A percentile compares a stretch with the other conserved stretches of the same genome.
These are phyloP conservation scores for Pichia gijzeniarum DNA, from an alignment of 805 yeast genomes.

Conservation along the genomic window DNA sequence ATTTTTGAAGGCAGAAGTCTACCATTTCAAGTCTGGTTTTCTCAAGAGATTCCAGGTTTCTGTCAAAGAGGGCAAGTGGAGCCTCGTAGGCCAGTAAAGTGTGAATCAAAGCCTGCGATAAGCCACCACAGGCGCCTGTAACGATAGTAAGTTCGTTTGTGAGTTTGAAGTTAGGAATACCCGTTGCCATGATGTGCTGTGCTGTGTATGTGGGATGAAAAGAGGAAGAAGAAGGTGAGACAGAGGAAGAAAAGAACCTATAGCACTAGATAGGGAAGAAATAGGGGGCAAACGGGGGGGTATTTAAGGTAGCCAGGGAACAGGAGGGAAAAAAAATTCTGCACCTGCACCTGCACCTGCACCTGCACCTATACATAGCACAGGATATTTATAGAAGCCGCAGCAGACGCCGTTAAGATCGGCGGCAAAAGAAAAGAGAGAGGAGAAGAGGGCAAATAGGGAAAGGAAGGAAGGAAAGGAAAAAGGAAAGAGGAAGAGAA, in stretches of 20 bases:
- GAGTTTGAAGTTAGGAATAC: conserved; percentile 58
- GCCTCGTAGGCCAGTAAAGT: conserved; percentile 75
- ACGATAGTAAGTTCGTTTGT: conserved; percentile 66
- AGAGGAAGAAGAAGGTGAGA: not conserved
- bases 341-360: too few species aligned
- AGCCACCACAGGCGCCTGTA: conserved; percentile 81
- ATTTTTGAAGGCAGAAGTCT: conserved; percentile 25
- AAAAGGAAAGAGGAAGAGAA: too few species aligned
- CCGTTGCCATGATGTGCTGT: conserved; percentile 7
- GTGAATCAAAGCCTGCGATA: conserved; percentile 57
- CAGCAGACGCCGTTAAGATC: too few species aligned
- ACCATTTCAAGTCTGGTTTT: conserved; percentile 44
- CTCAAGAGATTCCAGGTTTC: conserved; percentile 53
- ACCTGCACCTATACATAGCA: too few species aligned
- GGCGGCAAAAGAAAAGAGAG: too few species aligned
- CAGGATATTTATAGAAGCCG: too few species aligned
- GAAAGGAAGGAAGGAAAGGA: too few species aligned
- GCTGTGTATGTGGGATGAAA: too few species aligned
- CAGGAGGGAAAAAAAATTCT: too few species aligned
- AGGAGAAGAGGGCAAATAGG: too few species aligned
- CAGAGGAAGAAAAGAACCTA: not conserved
- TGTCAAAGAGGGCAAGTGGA: conserved; percentile 64
- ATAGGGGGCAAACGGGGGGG: too few species aligned
- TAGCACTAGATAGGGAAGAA: not conserved
- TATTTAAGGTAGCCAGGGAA: too few species aligned